Evolutionary conservation across 2,329 filamentous ascomycete species (phyloP).

Genomic region (Botrytis fabae): DNA sequence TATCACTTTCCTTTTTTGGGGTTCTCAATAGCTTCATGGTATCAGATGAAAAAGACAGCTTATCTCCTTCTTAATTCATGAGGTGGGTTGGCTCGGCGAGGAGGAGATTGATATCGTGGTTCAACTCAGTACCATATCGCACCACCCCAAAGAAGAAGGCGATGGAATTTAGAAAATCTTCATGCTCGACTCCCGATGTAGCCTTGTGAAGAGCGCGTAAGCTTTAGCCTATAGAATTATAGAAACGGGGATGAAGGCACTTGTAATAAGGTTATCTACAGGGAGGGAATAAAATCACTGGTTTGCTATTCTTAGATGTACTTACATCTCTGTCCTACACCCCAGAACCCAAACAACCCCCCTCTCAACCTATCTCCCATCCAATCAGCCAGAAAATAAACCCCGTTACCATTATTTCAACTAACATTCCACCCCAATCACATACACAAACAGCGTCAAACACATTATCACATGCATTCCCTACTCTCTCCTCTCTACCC

Average conservation of each 20-base stretch:
- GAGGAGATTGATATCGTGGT: not conserved
- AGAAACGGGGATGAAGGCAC: not conserved
- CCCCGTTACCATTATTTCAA: not conserved
- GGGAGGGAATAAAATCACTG: not conserved
- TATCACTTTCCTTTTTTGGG: slow-evolving; percentile 14
- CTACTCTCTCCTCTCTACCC: not conserved
- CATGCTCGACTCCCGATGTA: no score
- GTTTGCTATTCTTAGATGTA: not conserved
- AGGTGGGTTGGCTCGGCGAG: not conserved
- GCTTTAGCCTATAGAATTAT: not conserved
- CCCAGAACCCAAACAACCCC: not conserved
- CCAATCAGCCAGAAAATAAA: not conserved
- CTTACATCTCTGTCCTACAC: not conserved
- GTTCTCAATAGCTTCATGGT: not conserved
- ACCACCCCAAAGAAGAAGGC: slow-evolving; percentile 12
- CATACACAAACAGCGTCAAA: not conserved
- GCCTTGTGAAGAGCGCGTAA: not conserved
- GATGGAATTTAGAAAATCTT: no score
- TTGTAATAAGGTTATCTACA: not conserved
- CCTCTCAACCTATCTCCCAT: not conserved
- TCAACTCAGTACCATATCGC: not conserved
- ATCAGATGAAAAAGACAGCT: not conserved
- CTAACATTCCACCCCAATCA: not conserved
- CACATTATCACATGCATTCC: not conserved
- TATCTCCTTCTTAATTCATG: slow-evolving; percentile 11